Evolutionary conservation across 768 basidiomycete genomes (phyloP), one percentile per base, ranked within the genome.

Genomic region (Auricularia auricula-judae): DNA sequence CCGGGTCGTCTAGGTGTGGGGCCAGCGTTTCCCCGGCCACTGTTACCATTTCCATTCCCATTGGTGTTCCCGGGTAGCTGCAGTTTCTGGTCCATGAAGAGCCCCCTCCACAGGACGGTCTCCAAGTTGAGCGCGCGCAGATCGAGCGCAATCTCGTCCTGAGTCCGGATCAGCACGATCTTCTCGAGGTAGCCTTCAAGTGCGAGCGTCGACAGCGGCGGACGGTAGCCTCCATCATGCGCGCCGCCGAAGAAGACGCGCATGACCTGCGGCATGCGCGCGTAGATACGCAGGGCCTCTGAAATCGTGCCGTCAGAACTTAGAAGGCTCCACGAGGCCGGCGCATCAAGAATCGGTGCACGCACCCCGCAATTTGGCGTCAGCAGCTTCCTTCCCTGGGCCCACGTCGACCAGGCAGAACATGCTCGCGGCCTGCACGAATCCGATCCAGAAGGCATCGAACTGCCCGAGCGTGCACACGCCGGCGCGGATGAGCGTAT

Each of bases 361-460:
- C 47, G 61, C 68, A 87, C 88, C 85, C 79, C 86, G 87, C 71
- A 89, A 82, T 75, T 89, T 89, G 54, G 85, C 81, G 72, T 89
- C 87, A 36, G 86, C 87, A 3, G 84, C 86, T 77, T 89, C 88
- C 74, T 89, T 89, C 61, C 79, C 83, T 65, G 75, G 77, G 60
- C 88, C 88, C 61, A 87, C 87, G 73, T 89, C 88, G 36, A 87
- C 79, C 75, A 89, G 83, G 61, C 82, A 72, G 71, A 88, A 89
- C 53, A 85, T 80, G 65, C 83, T 82, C 14, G 82, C 76, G 8
- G 87, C 85, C 72, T 86, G 84, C 72, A 87, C 87, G 70, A 89
- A 88, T 5, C 88, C 75, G 3, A 67, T 43, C 44, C 75, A 65
- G 67, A 91, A 91, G n/a, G 79, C 80, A 61, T 88, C 84, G 67